Base-by-base conservation (phyloP, 148 eudicot species). In the Selenicereus undatus region DNA sequence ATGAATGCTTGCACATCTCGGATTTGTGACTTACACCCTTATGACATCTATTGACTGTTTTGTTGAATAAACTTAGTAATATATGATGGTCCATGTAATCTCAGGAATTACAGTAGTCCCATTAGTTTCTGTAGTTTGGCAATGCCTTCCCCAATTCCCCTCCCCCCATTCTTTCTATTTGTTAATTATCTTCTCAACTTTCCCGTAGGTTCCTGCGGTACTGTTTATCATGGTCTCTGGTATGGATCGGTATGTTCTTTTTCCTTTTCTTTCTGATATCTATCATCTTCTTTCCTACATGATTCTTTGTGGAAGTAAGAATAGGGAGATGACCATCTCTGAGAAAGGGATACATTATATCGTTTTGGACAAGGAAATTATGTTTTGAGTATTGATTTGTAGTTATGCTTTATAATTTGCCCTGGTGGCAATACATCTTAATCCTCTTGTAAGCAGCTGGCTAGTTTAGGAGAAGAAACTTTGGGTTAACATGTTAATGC, bases 201-300 rank as follows among this genome's bases (percentile, higher is more conserved):
- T 76, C 20, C 29, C 84, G 87, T 89, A 96, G 99, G 99, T 86
- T 96, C 98, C 76, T 96, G 99, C 86, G 99, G 99, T 82, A 91
- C 97, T 79, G 99, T 96, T 32, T 96, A 94, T 80, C 99, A 94
- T 87, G 99, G 92, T 81, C 88, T 96, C 75, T 96, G 97, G 99
- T 91, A 88, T 88, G 98, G 99, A 85, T 96, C 99, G 90, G 99
- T 96, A 94, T 78, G 98, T 89, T 91, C 78, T 83, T 79, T 36
- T 26, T 80, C 81, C 79, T 77, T 72, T n/a, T 60, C 65, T 64
- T 64, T 2, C 62, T 56, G 27, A 26, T 24, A 27, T 71, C 74
- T 81, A 43, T 78, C 48, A 62, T 78, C 29, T 3, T 69, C 60
- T 75, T 54, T 68, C 75, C 68, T 58, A 13, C 35, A 30, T 58